Evolutionary conservation across 257 asterid species (phyloP), one percentile per base, ranked within the genome.

Genomic region (Lycium ferocissimum): DNA sequence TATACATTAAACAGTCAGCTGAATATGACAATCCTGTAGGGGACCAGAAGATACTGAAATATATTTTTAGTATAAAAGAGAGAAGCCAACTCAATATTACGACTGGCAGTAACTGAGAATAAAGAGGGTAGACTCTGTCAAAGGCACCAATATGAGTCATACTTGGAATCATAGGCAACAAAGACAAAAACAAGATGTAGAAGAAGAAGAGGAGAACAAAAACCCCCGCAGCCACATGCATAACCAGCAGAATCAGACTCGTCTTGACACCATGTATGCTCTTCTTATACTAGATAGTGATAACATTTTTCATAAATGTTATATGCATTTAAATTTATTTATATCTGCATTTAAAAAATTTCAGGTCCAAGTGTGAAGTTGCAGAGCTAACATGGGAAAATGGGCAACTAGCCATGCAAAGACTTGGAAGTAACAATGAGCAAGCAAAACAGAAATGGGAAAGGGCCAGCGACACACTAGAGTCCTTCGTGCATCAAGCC

Each of bases 371-470:
- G 33, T 71, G 75, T 13, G 94, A 87, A 84, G 90, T 89, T 43
- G 86, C 85, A 26, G 97, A 92, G 89, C 88, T 94, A 15, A 88
- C 89, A 59, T 94, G 96, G 96, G 92, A 90, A 88, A 93, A 92
- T 47, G 97, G 97, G 17, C 91, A 92, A 35, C 75, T 90, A 49
- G 71, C 85, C 13, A 62, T 88, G 91, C 93, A 90, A n/a, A 91
- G 88, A 3, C 79, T 89, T 2, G 54, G 86, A 7, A 63, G 38
- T 65, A 78, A 14, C 14, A 18, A 80, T 10, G 81, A 79, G 37
- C 87, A 79, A 66, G 35, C 80, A 18, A 87, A 86, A 82, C 84
- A 86, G 53, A 85, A 84, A 49, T 90, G 91, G 85, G 85, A 33
- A 53, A 83, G 79, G 35, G 10, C 85, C 6, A 86, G 70, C 11